A percentile compares a stretch with the other conserved stretches of the same genome.
phyloP scores from a whole-genome alignment of 2,329 filamentous ascomycete species.

The Xylaria sp. region DNA sequence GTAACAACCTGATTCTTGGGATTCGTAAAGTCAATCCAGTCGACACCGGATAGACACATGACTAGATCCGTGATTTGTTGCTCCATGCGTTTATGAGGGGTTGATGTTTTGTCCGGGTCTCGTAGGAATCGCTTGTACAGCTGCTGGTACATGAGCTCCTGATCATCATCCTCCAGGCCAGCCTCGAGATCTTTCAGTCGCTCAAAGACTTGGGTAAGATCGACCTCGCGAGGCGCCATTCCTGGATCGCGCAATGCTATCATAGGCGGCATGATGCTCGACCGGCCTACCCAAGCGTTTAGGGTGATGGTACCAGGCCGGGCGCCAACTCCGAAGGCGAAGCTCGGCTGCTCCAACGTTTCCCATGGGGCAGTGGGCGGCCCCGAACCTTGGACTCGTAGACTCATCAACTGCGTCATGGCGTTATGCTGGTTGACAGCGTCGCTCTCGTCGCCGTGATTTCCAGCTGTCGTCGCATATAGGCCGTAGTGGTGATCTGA shows the following conservation, averaged over 20 bases:
- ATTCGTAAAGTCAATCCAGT: constrained; percentile 79
- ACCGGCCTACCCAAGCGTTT: constrained; percentile 73
- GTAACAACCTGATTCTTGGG: constrained; percentile 78
- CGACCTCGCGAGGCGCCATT: constrained; percentile 69
- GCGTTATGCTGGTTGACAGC: constrained; percentile 62
- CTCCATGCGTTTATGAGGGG: constrained; percentile 72
- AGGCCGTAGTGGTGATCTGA: constrained; percentile 67
- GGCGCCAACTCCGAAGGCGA: constrained; percentile 73
- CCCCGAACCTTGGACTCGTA: constrained; percentile 58
- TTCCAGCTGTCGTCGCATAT: constrained; percentile 64
- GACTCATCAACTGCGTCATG: constrained; percentile 69
- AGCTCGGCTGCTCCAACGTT: constrained; percentile 79
- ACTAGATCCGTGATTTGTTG: constrained; percentile 79
- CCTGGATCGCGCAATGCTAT: constrained; percentile 70
- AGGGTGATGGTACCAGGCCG: constrained; percentile 77
- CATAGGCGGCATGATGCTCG: constrained; percentile 65
- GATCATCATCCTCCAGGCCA: constrained; percentile 59
- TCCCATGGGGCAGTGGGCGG: constrained; percentile 69
- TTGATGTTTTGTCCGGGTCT: constrained; percentile 71
- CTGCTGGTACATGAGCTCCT: constrained; percentile 67
- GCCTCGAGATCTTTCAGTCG: constrained; percentile 69
- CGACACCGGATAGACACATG: constrained; percentile 72
- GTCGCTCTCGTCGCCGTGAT: constrained; percentile 55
- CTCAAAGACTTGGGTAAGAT: constrained; percentile 66
- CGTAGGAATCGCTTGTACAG: constrained; percentile 76